Evolutionary conservation across 495 filamentous ascomycete genomes (phyloP).

Genomic region (Podospora fimiseda): DNA sequence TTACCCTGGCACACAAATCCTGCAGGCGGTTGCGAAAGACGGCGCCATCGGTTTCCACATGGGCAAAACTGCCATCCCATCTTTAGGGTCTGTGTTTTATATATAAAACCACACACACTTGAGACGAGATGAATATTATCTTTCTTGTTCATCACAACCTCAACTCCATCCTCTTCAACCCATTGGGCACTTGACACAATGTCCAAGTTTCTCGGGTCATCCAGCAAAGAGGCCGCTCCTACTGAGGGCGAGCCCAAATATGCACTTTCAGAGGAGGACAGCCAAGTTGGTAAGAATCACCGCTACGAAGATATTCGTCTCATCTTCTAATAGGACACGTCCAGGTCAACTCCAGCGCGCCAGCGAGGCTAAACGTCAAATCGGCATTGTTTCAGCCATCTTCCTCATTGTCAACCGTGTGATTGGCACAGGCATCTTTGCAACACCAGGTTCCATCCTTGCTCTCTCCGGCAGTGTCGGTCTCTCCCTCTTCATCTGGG

Average conservation of each 20-base stretch:
- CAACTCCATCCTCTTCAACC: background rate
- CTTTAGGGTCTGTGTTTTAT: background rate
- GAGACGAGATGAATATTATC: background rate
- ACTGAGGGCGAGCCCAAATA: background rate
- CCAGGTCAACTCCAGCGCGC: constrained; percentile 21
- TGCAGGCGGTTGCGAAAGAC: background rate
- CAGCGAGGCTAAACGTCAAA: constrained; percentile 30
- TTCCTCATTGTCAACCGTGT: constrained; percentile 53
- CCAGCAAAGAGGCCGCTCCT: background rate
- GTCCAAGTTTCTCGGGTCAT: constrained; percentile 4
- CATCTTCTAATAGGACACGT: background rate
- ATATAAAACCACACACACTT: background rate
- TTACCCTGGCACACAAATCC: background rate
- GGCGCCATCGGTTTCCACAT: no score
- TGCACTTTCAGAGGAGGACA: background rate
- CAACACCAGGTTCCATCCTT: constrained; percentile 63
- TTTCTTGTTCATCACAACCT: background rate
- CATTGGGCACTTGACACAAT: background rate
- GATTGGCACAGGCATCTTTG: constrained; percentile 75
- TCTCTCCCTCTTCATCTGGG: constrained; percentile 59
- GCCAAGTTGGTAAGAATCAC: constrained; percentile 6
- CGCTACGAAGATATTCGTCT: background rate
- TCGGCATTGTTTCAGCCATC: constrained; percentile 31
- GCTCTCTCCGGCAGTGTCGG: constrained; percentile 63
- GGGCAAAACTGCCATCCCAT: no score